phyloP scores from a whole-genome alignment of 1,284 basidiomycete genomes.

The Retiboletus fuscus region DNA sequence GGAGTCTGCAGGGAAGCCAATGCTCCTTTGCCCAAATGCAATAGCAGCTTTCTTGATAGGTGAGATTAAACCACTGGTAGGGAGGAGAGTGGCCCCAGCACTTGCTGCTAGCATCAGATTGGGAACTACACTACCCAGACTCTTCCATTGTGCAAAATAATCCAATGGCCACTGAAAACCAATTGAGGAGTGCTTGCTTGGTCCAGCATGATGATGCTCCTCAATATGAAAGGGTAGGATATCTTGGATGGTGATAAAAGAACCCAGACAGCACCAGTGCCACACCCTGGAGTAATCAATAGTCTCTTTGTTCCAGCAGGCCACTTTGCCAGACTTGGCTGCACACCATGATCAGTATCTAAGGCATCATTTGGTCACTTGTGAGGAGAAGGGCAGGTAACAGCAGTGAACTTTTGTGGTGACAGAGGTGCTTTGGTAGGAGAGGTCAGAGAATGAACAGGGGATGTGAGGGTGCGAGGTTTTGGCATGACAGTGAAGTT shows the following conservation, averaged over 20 bases:
- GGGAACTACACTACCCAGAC: slow-evolving; percentile 56
- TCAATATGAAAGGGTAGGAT: slow-evolving; percentile 53
- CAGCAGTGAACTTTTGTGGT: slow-evolving; percentile 61
- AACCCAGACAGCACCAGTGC: slow-evolving; percentile 40
- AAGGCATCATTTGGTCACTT: slow-evolving; percentile 52
- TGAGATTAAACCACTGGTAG: slow-evolving; percentile 44
- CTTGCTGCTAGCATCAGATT: slow-evolving; percentile 39
- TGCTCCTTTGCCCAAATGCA: slow-evolving; percentile 54
- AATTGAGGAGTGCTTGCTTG: slow-evolving; percentile 52
- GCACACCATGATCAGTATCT: slow-evolving; percentile 42
- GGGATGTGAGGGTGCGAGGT: slow-evolving; percentile 33
- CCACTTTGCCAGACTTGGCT: slow-evolving; percentile 64
- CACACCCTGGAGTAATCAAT: slow-evolving; percentile 45
- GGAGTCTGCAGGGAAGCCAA: slow-evolving; percentile 48
- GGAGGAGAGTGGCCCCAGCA: slow-evolving; percentile 21
- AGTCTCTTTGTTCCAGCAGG: slow-evolving; percentile 55
- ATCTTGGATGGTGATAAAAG: slow-evolving; percentile 52
- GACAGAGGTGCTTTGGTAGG: slow-evolving; percentile 44
- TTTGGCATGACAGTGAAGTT: slow-evolving; percentile 48
- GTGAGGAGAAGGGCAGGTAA: slow-evolving; percentile 63
- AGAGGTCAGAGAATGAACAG: no score
- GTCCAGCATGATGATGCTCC: slow-evolving; percentile 35
- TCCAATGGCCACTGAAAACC: slow-evolving; percentile 72
- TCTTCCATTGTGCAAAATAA: slow-evolving; percentile 77
- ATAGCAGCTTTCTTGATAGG: slow-evolving; percentile 51